Percentiles rank a stretch among this genome's conserved stretches.
These are phyloP conservation scores for Phragmites australis DNA, from an alignment of 176 grass and related monocot genomes.

Conservation along the genomic window DNA sequence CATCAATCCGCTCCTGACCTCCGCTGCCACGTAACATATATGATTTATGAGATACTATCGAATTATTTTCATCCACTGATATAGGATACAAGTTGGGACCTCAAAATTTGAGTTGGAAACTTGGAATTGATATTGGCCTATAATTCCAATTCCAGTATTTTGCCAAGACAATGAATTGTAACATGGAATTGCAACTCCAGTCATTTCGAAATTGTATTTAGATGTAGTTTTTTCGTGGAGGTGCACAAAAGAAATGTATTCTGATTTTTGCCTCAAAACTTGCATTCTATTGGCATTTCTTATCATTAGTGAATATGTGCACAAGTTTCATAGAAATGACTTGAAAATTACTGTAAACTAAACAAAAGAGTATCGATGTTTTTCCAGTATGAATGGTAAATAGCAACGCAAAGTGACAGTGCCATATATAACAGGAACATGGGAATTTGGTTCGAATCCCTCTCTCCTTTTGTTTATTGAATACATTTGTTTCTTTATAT, in stretches of 20 bases:
- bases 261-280: neutral
- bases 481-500: too few relatives aligned
- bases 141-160: slow-evolving; percentile 12
- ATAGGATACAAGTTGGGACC: neutral
- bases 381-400: neutral
- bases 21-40: too few relatives aligned
- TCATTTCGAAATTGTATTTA: slow-evolving; percentile 16
- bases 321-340: neutral
- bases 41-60: too few relatives aligned
- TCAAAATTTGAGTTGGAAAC: neutral
- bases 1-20: too few relatives aligned
- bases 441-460: neutral
- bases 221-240: slow-evolving; percentile 22
- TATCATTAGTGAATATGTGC: neutral
- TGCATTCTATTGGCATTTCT: neutral
- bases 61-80: too few relatives aligned
- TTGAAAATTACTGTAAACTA: neutral
- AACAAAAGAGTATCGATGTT: neutral
- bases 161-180: slow-evolving; percentile 4
- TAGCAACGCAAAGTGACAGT: neutral
- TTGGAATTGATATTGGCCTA: too few relatives aligned
- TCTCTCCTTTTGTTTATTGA: too few relatives aligned
- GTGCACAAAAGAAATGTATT: slow-evolving; percentile 17
- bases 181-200: slow-evolving; percentile 3
- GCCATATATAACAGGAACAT: neutral